A percentile compares a stretch with the other conserved stretches of the same genome.
Evolutionary conservation across 225 moss, liverwort and hornwort genomes (phyloP).

Genomic region (Marchantia polymorpha): DNA sequence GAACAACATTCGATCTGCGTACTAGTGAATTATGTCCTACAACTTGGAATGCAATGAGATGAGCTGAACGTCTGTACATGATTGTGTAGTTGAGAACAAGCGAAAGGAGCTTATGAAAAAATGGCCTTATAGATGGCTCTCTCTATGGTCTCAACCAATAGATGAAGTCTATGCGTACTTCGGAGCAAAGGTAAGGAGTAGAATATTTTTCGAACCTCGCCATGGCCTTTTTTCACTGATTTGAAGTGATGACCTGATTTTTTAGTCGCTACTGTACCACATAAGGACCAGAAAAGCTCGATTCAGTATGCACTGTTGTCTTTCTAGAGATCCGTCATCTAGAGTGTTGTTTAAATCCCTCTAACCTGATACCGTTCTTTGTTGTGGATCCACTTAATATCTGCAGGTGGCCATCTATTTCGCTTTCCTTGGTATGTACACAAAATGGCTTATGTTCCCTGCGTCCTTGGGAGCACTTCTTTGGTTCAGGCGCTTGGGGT

Average conservation of each 20-base stretch:
- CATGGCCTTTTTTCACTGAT: no score
- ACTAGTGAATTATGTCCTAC: neutral
- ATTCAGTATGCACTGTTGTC: no score
- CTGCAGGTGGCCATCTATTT: slow-evolving; percentile 89
- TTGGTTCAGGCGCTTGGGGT: slow-evolving; percentile 64
- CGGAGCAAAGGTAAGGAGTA: slow-evolving; percentile 67
- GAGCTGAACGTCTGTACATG: neutral
- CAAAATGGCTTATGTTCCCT: slow-evolving; percentile 79
- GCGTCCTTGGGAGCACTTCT: slow-evolving; percentile 57
- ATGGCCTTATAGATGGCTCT: slow-evolving; percentile 71
- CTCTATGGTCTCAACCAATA: slow-evolving; percentile 69
- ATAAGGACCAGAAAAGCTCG: no score
- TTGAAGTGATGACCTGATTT: no score
- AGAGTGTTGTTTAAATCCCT: no score
- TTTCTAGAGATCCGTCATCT: no score
- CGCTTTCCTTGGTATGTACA: slow-evolving; percentile 94
- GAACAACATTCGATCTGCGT: neutral
- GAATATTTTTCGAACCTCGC: no score
- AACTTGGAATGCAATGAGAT: neutral
- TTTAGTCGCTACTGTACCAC: no score
- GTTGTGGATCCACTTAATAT: no score
- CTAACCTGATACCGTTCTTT: no score
- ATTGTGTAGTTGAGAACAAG: slow-evolving; percentile 67
- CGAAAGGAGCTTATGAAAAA: slow-evolving; percentile 63
- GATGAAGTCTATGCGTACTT: slow-evolving; percentile 79